A percentile compares a stretch with the other conserved stretches of the same genome.
These are phyloP conservation scores for Ceratocystis diversiconidia DNA, from an alignment of 2,329 filamentous ascomycete genomes.

Conservation along the genomic window DNA sequence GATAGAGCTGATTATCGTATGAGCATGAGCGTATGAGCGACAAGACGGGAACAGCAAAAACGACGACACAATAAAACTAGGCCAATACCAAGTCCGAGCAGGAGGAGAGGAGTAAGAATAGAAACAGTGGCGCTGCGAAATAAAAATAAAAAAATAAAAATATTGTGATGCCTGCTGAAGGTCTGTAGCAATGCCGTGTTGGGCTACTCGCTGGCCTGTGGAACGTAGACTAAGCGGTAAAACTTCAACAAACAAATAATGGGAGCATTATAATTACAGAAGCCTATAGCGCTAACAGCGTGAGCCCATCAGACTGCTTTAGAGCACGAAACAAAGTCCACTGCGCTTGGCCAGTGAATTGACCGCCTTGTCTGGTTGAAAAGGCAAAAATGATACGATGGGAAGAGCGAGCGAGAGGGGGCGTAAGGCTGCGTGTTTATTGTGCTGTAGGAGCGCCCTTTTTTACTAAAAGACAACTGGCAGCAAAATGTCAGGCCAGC, in stretches of 20 bases:
- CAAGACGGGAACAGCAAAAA: not conserved
- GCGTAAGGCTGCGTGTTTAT: too few species aligned
- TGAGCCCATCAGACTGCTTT: too few species aligned
- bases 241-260: too few species aligned
- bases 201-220: too few species aligned
- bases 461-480: not conserved
- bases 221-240: too few species aligned
- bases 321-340: too few species aligned
- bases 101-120: not conserved
- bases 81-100: too few species aligned
- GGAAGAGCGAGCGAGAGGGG: not conserved
- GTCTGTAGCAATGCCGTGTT: too few species aligned
- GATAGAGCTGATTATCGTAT: constrained; percentile 8
- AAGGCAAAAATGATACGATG: not conserved
- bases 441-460: not conserved
- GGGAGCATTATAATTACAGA: too few species aligned
- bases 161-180: not conserved
- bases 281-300: too few species aligned
- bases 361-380: not conserved
- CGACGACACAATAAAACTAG: not conserved
- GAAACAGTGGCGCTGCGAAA: not conserved
- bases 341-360: too few species aligned
- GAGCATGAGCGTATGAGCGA: not conserved
- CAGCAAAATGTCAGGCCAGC: not conserved
- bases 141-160: constrained; percentile 3